A percentile compares a stretch with the other conserved stretches of the same genome.
Conservation (phyloP, 306 rosid genomes). For the Gleditsia sinensis region DNA sequence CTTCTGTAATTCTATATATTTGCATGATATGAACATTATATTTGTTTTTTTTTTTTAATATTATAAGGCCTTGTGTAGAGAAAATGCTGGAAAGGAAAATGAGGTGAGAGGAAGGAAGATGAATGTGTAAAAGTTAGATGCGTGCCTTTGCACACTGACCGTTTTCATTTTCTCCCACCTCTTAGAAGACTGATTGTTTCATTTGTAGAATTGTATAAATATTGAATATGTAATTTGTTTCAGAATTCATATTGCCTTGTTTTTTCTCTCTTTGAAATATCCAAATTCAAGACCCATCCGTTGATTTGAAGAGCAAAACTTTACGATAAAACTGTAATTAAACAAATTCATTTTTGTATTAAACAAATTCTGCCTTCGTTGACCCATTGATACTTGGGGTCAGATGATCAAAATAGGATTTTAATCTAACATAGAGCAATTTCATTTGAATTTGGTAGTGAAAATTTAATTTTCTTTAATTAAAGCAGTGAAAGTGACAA, state of each 20-base stretch:
- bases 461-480: too few relatives aligned
- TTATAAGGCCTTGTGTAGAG: not conserved
- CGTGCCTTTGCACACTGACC: not conserved
- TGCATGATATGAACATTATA: conserved; percentile 2
- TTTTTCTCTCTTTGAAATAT: not conserved
- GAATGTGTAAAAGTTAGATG: conserved; percentile 4
- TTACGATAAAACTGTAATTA: too few relatives aligned
- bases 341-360: too few relatives aligned
- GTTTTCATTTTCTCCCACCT: not conserved
- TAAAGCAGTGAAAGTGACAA: too few relatives aligned
- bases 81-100: not conserved
- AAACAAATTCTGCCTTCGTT: too few relatives aligned
- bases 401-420: too few relatives aligned
- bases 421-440: too few relatives aligned
- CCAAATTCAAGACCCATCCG: not conserved
- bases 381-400: too few relatives aligned
- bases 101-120: too few relatives aligned
- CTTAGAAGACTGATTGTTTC: not conserved
- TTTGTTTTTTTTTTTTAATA: conserved; percentile 31
- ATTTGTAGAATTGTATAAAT: conserved; percentile 17
- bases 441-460: too few relatives aligned
- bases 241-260: not conserved
- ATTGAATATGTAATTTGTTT: conserved; percentile 6
- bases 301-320: too few relatives aligned
- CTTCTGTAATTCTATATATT: conserved; percentile 19